phyloP scores from a whole-genome alignment of 331 rosid species.

The Dryas integrifolia region DNA sequence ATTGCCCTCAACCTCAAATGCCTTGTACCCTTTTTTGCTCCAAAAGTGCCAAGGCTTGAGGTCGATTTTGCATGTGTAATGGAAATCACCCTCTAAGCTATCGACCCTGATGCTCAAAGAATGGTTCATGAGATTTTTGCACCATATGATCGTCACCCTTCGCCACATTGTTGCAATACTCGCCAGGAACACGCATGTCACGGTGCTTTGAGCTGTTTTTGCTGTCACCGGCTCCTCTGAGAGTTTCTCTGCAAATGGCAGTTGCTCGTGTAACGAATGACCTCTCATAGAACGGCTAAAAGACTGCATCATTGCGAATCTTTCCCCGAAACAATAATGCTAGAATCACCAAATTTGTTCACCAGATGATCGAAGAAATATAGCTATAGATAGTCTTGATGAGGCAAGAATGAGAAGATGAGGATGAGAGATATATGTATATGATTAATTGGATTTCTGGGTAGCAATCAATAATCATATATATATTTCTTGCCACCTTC shows the following conservation, averaged over 20 bases:
- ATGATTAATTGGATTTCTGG: not conserved
- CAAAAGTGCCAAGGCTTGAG: slow-evolving; percentile 82
- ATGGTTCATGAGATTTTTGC: slow-evolving; percentile 69
- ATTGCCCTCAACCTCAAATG: slow-evolving; percentile 49
- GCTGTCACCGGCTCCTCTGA: slow-evolving; percentile 60
- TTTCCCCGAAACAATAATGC: not conserved
- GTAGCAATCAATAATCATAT: not conserved
- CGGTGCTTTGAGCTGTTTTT: slow-evolving; percentile 72
- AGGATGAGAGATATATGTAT: not conserved
- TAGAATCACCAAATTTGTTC: slow-evolving; percentile 3
- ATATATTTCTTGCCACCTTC: slow-evolving; percentile 13
- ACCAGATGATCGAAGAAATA: not conserved
- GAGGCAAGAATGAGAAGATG: not conserved
- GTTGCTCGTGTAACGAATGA: slow-evolving; percentile 40
- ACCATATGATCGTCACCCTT: slow-evolving; percentile 60
- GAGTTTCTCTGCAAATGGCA: slow-evolving; percentile 50
- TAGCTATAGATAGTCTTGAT: not conserved
- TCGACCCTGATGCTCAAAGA: slow-evolving; percentile 52
- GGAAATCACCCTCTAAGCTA: slow-evolving; percentile 38
- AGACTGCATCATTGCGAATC: slow-evolving; percentile 36
- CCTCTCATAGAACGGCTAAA: slow-evolving; percentile 49
- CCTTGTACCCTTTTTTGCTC: slow-evolving; percentile 76
- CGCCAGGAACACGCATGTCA: slow-evolving; percentile 58
- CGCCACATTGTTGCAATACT: slow-evolving; percentile 57
- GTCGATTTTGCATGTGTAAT: slow-evolving; percentile 60